These are phyloP conservation scores for Kodamaea fungicola DNA, from an alignment of 1,139 yeast species.

Conservation along the genomic window DNA sequence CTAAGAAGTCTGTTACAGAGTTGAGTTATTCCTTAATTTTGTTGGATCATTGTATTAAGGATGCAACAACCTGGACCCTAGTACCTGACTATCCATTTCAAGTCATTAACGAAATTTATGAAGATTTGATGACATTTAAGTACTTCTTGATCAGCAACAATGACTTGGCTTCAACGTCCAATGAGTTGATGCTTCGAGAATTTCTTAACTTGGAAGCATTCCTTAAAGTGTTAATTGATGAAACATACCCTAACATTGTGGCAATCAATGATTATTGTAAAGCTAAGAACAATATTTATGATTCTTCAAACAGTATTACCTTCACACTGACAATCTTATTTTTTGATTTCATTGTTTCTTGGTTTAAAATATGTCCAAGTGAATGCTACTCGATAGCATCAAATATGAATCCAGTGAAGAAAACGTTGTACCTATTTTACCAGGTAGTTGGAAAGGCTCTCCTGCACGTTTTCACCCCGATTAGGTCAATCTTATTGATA, in stretches of 20 bases:
- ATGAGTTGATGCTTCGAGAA: conserved; percentile 11
- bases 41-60: conserved; percentile 23
- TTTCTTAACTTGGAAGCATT: conserved; percentile 29
- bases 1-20: conserved; percentile 17
- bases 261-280: conserved; percentile 25
- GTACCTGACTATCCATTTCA: conserved; percentile 36
- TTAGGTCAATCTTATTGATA: conserved; percentile 32
- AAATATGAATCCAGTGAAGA: conserved; percentile 27
- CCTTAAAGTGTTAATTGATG: conserved; percentile 23
- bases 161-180: conserved; percentile 9
- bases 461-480: conserved; percentile 30
- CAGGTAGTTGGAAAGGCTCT: conserved; percentile 34
- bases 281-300: conserved; percentile 12
- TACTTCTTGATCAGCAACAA: conserved; percentile 14
- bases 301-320: conserved; percentile 14
- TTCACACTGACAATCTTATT: conserved; percentile 25
- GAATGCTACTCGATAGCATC: conserved; percentile 30
- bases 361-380: conserved; percentile 37
- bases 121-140: conserved; percentile 23
- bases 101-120: conserved; percentile 24
- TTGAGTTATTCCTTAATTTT: conserved; percentile 26
- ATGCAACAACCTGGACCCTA: conserved; percentile 22
- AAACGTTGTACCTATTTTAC: conserved; percentile 33
- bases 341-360: conserved; percentile 31
- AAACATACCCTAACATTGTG: conserved; percentile 25